Conservation (phyloP, 164 flowering plant genomes). For the Vitis rupestris region DNA sequence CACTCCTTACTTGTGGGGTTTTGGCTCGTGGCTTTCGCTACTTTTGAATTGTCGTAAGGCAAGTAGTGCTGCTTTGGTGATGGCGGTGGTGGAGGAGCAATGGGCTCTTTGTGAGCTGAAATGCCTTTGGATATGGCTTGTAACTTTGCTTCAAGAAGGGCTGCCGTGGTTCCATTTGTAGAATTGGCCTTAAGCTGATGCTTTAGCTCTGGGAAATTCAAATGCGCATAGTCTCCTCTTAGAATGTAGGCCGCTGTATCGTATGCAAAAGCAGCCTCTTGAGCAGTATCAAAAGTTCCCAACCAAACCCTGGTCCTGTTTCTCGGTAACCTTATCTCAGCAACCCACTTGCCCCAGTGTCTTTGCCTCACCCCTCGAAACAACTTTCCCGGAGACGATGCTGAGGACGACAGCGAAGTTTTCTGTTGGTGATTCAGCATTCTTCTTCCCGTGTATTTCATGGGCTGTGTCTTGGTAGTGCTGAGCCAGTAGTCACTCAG, state of each 20-base stretch:
- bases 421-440: slow-evolving; percentile 23
- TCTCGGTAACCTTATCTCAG: slow-evolving; percentile 84
- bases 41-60: neutral
- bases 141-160: slow-evolving; percentile 77
- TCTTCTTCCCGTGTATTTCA: slow-evolving; percentile 47
- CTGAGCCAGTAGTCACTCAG: slow-evolving; percentile 49
- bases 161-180: slow-evolving; percentile 39
- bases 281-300: slow-evolving; percentile 82
- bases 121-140: slow-evolving; percentile 38
- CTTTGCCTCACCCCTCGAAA: slow-evolving; percentile 90
- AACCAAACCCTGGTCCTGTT: slow-evolving; percentile 89
- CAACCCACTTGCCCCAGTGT: slow-evolving; percentile 99
- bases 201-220: slow-evolving; percentile 86
- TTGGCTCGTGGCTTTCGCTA: neutral
- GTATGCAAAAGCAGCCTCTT: slow-evolving; percentile 84
- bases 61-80: slow-evolving; percentile 6
- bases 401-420: neutral
- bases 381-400: slow-evolving; percentile 40
- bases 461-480: slow-evolving; percentile 52
- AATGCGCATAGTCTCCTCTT: slow-evolving; percentile 77
- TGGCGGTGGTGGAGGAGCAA: slow-evolving; percentile 1
- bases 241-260: slow-evolving; percentile 88
- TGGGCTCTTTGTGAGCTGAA: slow-evolving; percentile 14
- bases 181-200: slow-evolving; percentile 58
- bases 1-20: slow-evolving; percentile 23